Conservation (phyloP, 257 asterid genomes). For the Orobanche coerulescens region DNA sequence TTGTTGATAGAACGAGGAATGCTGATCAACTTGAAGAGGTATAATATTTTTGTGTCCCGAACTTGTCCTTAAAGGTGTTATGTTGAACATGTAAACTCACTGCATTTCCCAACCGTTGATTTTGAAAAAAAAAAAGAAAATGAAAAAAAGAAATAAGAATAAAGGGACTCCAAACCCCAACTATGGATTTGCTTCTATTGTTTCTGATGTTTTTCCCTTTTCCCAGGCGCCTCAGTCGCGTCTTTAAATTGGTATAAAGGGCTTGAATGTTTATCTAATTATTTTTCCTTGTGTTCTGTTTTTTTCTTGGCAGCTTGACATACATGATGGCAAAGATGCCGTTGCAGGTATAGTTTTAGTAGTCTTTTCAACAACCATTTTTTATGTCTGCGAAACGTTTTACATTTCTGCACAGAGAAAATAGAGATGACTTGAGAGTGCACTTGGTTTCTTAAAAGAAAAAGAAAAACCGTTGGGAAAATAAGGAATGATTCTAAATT, state of each 20-base stretch:
- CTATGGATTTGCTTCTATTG: background rate
- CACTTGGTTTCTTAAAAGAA: no score
- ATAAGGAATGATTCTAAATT: background rate
- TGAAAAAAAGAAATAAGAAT: background rate
- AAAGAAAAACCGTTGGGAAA: background rate
- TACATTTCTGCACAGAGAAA: no score
- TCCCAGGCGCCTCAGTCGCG: background rate
- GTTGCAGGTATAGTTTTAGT: conserved; percentile 55
- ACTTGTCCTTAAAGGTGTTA: background rate
- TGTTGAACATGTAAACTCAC: background rate
- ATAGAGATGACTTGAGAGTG: no score
- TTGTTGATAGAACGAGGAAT: conserved; percentile 65
- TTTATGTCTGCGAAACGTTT: no score
- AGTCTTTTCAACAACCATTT: background rate
- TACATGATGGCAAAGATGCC: conserved; percentile 73
- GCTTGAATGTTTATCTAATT: no score
- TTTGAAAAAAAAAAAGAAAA: background rate
- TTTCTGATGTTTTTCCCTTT: background rate
- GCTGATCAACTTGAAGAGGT: conserved; percentile 79
- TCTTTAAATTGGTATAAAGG: no score
- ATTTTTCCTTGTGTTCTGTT: conserved; percentile 25
- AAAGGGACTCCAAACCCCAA: background rate
- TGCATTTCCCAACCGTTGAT: background rate
- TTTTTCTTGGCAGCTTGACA: conserved; percentile 65
- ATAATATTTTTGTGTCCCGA: conserved; percentile 8